These are phyloP conservation scores for Brassica cretica DNA, from an alignment of 345 rosid genomes.

Conservation along the genomic window DNA sequence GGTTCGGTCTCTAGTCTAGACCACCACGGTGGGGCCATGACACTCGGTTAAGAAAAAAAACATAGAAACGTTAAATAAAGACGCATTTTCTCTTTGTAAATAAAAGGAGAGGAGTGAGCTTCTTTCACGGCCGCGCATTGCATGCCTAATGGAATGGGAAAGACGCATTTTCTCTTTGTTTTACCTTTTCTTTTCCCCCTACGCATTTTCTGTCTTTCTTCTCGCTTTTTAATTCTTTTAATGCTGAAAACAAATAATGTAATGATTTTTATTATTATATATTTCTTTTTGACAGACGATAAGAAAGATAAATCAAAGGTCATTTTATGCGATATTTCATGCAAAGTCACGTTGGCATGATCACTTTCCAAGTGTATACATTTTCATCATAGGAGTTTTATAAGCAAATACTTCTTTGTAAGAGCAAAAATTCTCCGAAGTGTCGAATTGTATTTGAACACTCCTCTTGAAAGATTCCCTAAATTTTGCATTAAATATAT, in stretches of 20 bases:
- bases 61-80: background rate
- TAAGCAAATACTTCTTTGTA: slow-evolving; percentile 34
- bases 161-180: slow-evolving; percentile 33
- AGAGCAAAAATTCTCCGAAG: background rate
- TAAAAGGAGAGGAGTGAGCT: slow-evolving; percentile 32
- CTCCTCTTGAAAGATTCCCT: background rate
- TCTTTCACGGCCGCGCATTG: slow-evolving; percentile 42
- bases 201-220: slow-evolving; percentile 37
- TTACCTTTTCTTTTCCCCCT: slow-evolving; percentile 18
- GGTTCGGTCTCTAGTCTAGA: no score
- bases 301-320: slow-evolving; percentile 13
- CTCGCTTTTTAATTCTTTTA: background rate
- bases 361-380: slow-evolving; percentile 37
- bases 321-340: slow-evolving; percentile 40
- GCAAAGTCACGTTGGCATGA: slow-evolving; percentile 45
- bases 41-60: background rate
- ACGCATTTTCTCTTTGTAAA: no score
- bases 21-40: no score
- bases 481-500: background rate
- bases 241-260: background rate
- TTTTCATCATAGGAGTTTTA: slow-evolving; percentile 33
- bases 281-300: background rate
- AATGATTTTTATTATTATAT: slow-evolving; percentile 5
- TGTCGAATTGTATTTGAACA: slow-evolving; percentile 10
- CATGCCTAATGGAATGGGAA: slow-evolving; percentile 42